Evolutionary conservation across 2,329 filamentous ascomycete species (phyloP).

Genomic region (Fusarium anguioides): DNA sequence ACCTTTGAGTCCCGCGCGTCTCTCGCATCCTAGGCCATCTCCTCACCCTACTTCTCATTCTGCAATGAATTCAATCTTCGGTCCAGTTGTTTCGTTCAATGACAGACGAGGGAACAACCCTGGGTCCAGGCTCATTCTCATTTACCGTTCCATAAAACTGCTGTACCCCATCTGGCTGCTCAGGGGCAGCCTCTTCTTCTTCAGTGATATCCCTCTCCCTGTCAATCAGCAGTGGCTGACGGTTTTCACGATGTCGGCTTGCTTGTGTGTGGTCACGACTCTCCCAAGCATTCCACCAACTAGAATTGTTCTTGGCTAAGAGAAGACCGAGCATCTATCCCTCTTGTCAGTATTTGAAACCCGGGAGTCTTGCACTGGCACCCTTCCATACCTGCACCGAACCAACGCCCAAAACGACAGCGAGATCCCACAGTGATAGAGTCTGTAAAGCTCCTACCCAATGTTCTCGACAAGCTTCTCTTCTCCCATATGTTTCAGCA

Average conservation of each 20-base stretch:
- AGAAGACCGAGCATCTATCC: conserved; percentile 48
- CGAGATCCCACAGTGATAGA: conserved; percentile 65
- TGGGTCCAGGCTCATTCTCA: conserved; percentile 34
- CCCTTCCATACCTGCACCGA: conserved; percentile 63
- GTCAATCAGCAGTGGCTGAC: conserved; percentile 44
- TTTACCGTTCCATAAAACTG: conserved; percentile 37
- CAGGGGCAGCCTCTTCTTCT: conserved; percentile 32
- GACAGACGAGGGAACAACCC: conserved; percentile 44
- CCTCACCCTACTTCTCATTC: background rate
- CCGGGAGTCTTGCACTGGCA: background rate
- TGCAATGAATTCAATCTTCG: conserved; percentile 5
- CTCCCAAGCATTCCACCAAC: conserved; percentile 49
- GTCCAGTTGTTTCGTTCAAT: conserved; percentile 44
- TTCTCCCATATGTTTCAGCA: conserved; percentile 57
- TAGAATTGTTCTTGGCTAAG: conserved; percentile 45
- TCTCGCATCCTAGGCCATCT: background rate
- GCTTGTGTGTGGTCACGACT: conserved; percentile 5
- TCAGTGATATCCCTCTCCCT: conserved; percentile 46
- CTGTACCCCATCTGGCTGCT: conserved; percentile 13
- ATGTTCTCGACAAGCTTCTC: conserved; percentile 59
- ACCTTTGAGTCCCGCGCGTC: background rate
- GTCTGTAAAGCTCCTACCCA: conserved; percentile 68
- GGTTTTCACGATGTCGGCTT: conserved; percentile 28
- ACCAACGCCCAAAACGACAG: conserved; percentile 63
- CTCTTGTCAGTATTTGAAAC: background rate